These are phyloP conservation scores for Mariannaea sp. DNA, from an alignment of 2,329 filamentous ascomycete species.

Conservation along the genomic window DNA sequence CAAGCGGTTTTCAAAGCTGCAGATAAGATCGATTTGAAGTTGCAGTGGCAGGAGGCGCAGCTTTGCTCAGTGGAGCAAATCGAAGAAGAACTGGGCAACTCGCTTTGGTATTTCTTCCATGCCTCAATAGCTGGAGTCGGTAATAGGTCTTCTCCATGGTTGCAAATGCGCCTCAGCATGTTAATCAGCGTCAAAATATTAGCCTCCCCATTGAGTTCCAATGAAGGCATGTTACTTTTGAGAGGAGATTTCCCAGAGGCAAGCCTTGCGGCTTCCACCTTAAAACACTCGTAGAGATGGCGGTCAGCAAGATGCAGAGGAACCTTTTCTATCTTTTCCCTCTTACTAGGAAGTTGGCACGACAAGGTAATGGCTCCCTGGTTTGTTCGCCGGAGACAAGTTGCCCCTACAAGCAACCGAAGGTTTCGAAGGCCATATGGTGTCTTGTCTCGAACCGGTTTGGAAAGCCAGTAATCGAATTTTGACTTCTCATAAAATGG, in stretches of 20 bases:
- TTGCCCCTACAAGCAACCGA: neutral
- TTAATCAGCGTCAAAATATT: slow-evolving; percentile 3
- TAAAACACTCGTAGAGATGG: slow-evolving; percentile 1
- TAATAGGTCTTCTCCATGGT: slow-evolving; percentile 14
- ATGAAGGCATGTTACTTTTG: neutral
- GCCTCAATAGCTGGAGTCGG: accelerated
- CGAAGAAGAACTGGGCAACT: neutral
- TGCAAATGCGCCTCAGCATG: slow-evolving; percentile 11
- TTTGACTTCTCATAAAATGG: slow-evolving; percentile 15
- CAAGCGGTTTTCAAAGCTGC: neutral
- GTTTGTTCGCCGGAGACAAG: slow-evolving; percentile 8
- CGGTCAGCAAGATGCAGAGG: neutral
- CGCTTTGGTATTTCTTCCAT: neutral
- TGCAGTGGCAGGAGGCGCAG: neutral
- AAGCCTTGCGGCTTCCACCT: neutral
- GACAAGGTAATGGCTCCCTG: accelerated
- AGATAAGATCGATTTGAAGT: neutral
- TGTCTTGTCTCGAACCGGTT: neutral
- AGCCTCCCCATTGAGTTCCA: neutral
- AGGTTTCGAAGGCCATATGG: neutral
- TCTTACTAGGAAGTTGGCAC: neutral
- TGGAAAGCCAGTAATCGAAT: slow-evolving; percentile 19
- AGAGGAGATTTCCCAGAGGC: neutral
- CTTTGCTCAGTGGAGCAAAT: neutral
- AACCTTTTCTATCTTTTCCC: neutral